phyloP scores from a whole-genome alignment of 371 early-diverging fungal species.

The Apophysomyces elegans region DNA sequence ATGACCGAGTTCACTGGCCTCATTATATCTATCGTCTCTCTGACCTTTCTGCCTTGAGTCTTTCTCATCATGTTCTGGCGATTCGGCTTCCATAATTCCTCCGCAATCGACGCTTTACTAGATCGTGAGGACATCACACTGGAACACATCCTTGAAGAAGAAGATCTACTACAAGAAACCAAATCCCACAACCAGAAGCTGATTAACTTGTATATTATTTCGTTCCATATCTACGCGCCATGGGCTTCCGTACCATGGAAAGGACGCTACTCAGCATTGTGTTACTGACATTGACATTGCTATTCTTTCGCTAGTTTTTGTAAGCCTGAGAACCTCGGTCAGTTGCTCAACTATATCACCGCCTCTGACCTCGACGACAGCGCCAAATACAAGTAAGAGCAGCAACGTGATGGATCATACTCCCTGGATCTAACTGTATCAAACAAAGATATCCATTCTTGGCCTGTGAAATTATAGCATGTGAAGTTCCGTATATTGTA shows the following conservation, averaged over 20 bases:
- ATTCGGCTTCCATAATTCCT: conserved; percentile 78
- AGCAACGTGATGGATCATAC: conserved; percentile 10
- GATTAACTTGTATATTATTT: conserved; percentile 76
- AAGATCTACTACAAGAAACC: conserved; percentile 87
- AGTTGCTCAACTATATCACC: conserved; percentile 65
- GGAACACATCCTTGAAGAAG: conserved; percentile 80
- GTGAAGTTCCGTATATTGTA: conserved; percentile 83
- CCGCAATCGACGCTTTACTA: conserved; percentile 77
- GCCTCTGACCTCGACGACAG: conserved; percentile 35
- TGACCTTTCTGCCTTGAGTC: background rate
- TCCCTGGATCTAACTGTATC: background rate
- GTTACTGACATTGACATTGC: conserved; percentile 14
- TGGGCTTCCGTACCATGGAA: background rate
- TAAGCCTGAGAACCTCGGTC: conserved; percentile 26
- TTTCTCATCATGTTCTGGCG: conserved; percentile 74
- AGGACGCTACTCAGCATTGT: background rate
- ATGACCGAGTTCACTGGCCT: no score
- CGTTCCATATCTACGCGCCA: conserved; percentile 10
- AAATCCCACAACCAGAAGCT: conserved; percentile 82
- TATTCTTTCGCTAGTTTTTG: conserved; percentile 27
- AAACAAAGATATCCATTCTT: conserved; percentile 76
- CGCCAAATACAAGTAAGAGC: conserved; percentile 29
- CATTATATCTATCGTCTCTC: no score
- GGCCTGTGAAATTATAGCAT: conserved; percentile 86
- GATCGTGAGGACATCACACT: conserved; percentile 77